phyloP scores from a whole-genome alignment of 2,329 filamentous ascomycete genomes.

The Xylariaceae sp. region DNA sequence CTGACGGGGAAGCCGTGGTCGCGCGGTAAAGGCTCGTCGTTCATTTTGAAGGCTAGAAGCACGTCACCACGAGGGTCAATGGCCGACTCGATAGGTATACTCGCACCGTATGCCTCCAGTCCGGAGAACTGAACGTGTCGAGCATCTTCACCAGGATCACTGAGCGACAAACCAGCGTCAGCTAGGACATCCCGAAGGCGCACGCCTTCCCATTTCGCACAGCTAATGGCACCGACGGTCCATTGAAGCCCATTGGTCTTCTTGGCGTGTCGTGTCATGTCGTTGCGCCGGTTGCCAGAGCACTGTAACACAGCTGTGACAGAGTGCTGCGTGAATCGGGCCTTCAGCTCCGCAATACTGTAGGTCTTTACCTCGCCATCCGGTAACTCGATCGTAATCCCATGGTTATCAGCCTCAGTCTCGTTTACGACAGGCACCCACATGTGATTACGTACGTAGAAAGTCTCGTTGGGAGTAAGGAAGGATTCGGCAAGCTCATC shows the following conservation, averaged over 20 bases:
- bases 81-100: constrained; percentile 64
- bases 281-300: constrained; percentile 53
- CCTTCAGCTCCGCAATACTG: constrained; percentile 50
- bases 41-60: constrained; percentile 71
- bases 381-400: constrained; percentile 49
- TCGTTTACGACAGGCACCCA: constrained; percentile 50
- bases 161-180: constrained; percentile 45
- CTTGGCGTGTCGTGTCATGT: constrained; percentile 51
- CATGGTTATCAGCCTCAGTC: constrained; percentile 43
- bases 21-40: constrained; percentile 64
- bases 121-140: constrained; percentile 55
- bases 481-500: constrained; percentile 49
- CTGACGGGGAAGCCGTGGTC: constrained; percentile 72
- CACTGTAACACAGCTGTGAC: constrained; percentile 55
- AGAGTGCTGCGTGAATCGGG: constrained; percentile 49
- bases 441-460: constrained; percentile 56
- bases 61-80: constrained; percentile 68
- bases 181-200: constrained; percentile 51
- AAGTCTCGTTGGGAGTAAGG: constrained; percentile 50
- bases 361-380: constrained; percentile 50
- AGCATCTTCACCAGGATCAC: constrained; percentile 39
- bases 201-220: constrained; percentile 54
- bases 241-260: constrained; percentile 55
- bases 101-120: constrained; percentile 65
- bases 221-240: constrained; percentile 54